Evolutionary conservation across 2,329 filamentous ascomycete species (phyloP).

Genomic region (Ceratocystis cacaofunesta): DNA sequence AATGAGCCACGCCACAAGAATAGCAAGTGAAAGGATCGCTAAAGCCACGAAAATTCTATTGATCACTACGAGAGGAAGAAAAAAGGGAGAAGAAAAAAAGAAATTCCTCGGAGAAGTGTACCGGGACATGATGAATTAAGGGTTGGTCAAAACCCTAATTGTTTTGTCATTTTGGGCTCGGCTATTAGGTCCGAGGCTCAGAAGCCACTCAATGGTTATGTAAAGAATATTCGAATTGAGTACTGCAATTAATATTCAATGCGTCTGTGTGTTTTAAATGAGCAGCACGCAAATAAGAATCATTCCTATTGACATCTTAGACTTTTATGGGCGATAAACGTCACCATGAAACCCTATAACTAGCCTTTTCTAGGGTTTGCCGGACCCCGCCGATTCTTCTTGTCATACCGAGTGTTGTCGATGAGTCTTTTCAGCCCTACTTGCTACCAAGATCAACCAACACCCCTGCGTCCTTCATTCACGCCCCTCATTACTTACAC

Average conservation of each 20-base stretch:
- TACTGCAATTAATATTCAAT: no score
- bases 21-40: not conserved
- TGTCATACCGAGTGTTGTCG: not conserved
- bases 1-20: not conserved
- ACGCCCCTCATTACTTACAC: not conserved
- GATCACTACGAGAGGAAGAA: not conserved
- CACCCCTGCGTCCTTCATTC: not conserved
- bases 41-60: not conserved
- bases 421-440: not conserved
- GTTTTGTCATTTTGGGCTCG: not conserved
- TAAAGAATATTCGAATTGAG: no score
- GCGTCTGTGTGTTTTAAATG: no score
- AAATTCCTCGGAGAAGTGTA: not conserved
- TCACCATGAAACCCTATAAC: not conserved
- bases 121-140: not conserved
- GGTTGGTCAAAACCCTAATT: not conserved
- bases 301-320: no score
- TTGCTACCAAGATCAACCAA: not conserved
- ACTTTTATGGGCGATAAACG: not conserved
- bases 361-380: not conserved
- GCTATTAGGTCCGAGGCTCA: not conserved
- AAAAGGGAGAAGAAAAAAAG: not conserved
- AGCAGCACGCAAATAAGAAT: no score
- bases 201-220: no score
- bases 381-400: not conserved